Percentiles rank a stretch among this genome's conserved stretches.
These are phyloP conservation scores for Linum usitatissimum DNA, from an alignment of 345 rosid genomes.

Conservation along the genomic window DNA sequence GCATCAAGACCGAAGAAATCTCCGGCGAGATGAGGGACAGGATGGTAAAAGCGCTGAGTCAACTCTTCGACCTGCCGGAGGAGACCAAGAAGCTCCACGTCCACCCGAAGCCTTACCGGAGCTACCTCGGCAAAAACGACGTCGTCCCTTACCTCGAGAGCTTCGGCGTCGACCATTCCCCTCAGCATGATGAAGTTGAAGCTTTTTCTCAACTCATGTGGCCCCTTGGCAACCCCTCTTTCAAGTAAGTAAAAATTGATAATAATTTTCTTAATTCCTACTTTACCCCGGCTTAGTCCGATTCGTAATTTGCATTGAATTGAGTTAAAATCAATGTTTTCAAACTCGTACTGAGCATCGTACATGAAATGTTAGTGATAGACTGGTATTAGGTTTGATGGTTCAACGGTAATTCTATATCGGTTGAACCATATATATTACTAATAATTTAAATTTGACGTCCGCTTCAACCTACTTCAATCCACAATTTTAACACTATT, in stretches of 20 bases:
- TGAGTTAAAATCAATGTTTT: no score
- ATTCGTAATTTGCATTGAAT: no score
- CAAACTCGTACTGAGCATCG: no score
- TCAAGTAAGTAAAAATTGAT: conserved; percentile 18
- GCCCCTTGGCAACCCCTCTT: conserved; percentile 32
- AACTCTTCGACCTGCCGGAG: conserved; percentile 34
- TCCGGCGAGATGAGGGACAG: conserved; percentile 11
- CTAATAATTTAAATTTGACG: no score
- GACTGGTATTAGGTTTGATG: no score
- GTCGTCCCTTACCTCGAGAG: conserved; percentile 25
- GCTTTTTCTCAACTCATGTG: conserved; percentile 37
- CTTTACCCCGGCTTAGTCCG: no score
- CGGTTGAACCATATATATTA: no score
- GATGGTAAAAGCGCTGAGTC: conserved; percentile 15
- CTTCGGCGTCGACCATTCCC: conserved; percentile 33
- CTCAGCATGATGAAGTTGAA: conserved; percentile 5
- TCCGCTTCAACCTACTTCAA: no score
- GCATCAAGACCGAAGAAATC: conserved; percentile 13
- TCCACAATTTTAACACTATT: no score
- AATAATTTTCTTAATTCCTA: no score
- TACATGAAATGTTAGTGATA: no score
- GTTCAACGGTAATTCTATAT: no score
- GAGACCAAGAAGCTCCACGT: conserved; percentile 27
- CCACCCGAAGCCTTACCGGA: conserved; percentile 27
- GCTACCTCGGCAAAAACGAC: conserved; percentile 23